Evolutionary conservation across 2,329 filamentous ascomycete species (phyloP).

Genomic region (Colletotrichum sp.): DNA sequence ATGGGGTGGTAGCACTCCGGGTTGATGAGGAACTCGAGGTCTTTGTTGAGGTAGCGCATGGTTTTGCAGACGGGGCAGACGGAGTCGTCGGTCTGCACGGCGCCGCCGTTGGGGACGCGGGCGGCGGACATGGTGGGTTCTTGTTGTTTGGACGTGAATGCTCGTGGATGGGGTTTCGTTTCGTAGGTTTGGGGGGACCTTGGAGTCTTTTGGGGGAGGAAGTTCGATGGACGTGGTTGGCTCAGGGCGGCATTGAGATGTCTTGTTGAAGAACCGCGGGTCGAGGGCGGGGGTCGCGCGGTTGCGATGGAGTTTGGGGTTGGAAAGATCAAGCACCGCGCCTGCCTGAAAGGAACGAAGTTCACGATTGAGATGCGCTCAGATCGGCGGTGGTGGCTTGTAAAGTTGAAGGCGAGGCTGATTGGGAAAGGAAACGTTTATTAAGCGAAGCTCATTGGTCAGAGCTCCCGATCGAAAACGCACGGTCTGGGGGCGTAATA

Average conservation of each 20-base stretch:
- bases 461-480: background rate
- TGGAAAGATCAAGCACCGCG: background rate
- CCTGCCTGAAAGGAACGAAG: background rate
- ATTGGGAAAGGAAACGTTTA: background rate
- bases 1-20: constrained; percentile 99
- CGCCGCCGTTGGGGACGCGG: background rate
- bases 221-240: background rate
- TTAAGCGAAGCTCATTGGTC: constrained; percentile 13
- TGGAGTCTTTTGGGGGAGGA: background rate
- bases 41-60: constrained; percentile 90
- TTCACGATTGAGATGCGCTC: background rate
- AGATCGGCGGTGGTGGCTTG: background rate
- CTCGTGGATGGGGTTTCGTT: background rate
- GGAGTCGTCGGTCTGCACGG: constrained; percentile 53
- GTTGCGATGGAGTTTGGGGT: background rate
- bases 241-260: background rate
- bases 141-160: background rate
- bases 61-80: constrained; percentile 98
- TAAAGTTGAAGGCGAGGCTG: background rate
- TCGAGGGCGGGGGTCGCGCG: background rate
- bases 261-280: background rate
- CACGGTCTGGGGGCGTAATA: background rate
- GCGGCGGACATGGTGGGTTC: background rate
- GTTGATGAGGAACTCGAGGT: constrained; percentile 95
- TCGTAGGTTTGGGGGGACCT: background rate